phyloP scores from a whole-genome alignment of 2,329 filamentous ascomycete genomes.

The Colletotrichum tabaci region DNA sequence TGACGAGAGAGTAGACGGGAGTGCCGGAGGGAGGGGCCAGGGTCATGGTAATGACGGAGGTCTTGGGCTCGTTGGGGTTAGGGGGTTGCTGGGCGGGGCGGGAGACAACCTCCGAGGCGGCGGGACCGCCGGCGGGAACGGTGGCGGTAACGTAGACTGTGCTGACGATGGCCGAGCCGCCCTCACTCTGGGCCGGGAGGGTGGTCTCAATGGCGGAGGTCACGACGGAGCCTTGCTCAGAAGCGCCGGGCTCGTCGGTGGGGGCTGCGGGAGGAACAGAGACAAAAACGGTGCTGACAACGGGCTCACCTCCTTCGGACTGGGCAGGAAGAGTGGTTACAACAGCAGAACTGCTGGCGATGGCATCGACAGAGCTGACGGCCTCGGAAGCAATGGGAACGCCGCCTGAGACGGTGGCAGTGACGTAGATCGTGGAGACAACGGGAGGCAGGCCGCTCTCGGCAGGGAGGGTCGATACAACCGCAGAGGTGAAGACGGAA shows the following conservation, averaged over 20 bases:
- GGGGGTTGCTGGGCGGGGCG: slow-evolving; percentile 22
- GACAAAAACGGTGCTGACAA: slow-evolving; percentile 16
- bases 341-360: slow-evolving; percentile 23
- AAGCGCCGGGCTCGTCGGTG: slow-evolving; percentile 3
- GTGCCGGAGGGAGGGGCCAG: slow-evolving; percentile 26
- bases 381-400: slow-evolving; percentile 20
- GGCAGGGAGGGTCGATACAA: slow-evolving; percentile 20
- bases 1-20: slow-evolving; percentile 35
- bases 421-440: slow-evolving; percentile 18
- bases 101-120: not conserved
- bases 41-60: slow-evolving; percentile 41
- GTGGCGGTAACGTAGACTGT: slow-evolving; percentile 28
- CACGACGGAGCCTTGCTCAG: slow-evolving; percentile 13
- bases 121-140: not conserved
- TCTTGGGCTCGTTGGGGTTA: slow-evolving; percentile 33
- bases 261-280: slow-evolving; percentile 7
- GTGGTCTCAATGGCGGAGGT: slow-evolving; percentile 30
- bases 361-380: slow-evolving; percentile 29
- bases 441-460: not conserved
- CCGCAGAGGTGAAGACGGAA: slow-evolving; percentile 19
- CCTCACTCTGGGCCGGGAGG: slow-evolving; percentile 29
- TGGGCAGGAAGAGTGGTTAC: slow-evolving; percentile 28
- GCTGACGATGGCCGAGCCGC: slow-evolving; percentile 12
- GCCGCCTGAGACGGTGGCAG: not conserved
- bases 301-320: not conserved